Evolutionary conservation across 371 early-diverging fungal species (phyloP), one percentile per base, ranked within the genome.

Genomic region (Mortierella sp.): DNA sequence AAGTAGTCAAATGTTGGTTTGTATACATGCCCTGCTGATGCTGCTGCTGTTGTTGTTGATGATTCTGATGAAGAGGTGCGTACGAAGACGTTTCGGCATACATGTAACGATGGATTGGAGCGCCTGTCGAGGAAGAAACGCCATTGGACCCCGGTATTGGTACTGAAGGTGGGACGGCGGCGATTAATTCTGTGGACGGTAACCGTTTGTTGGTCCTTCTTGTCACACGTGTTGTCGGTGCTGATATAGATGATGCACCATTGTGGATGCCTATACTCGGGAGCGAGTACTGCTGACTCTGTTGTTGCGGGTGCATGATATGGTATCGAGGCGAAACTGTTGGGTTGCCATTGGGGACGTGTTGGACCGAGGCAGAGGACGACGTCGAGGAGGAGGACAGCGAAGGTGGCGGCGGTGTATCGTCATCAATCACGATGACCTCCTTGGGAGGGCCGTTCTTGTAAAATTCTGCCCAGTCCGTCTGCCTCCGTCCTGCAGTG

Each of bases 361-460:
- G 61, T 9, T 62, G 68, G 8, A 42, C 54, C 24, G 73, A 63
- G 28, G 67, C 47, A 21, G 67, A 60, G 15, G 68, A 55, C 23
- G 64, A 69, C 6, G 72, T 57, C 6, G 70, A 55, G 7, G 79
- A 68, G 17, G 78, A 59, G 24, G 70, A 66, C 43, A 61, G 68
- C 37, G 65, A 64, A 4, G 72, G 60, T 27, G 79, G 80, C 21
- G 82, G 73, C n/a, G 86, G 84, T 21, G 87, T 82, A 42, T 86
- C 85, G 50, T 87, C 87, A 30, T 86, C 87, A 60, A 87, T 87
- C 23, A 87, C 84, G 59, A 87, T 87, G 21, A 87, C 80, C 55
- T 87, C 87, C 64, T 79, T 72, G 24, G 87, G 87, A 19, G 80
- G 67, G 30, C 87, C 87, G 58, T 86, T 87, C 65, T 82, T 84